Percentiles rank a stretch among this genome's conserved stretches.
Evolutionary conservation across 2,329 filamentous ascomycete genomes (phyloP).

Genomic region (Colletotrichum sansevieriae): DNA sequence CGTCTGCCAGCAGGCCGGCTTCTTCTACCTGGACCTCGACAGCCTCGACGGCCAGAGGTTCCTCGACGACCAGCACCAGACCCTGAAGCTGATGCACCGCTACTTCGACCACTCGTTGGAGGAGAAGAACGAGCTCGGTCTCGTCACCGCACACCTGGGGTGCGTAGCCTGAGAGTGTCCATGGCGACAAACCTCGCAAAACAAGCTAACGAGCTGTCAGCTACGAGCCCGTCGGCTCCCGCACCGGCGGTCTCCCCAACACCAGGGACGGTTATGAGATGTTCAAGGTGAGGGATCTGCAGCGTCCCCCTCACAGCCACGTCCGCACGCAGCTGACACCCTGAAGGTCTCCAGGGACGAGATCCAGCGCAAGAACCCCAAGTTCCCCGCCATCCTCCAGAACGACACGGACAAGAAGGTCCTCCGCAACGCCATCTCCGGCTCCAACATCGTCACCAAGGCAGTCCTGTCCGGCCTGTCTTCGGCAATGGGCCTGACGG

Average conservation of each 20-base stretch:
- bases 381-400: constrained; percentile 62
- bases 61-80: constrained; percentile 65
- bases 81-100: constrained; percentile 66
- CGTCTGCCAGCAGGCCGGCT: constrained; percentile 64
- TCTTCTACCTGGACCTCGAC: constrained; percentile 68
- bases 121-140: constrained; percentile 68
- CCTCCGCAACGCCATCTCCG: constrained; percentile 63
- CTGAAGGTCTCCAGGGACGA: constrained; percentile 59
- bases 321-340: constrained; percentile 23
- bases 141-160: constrained; percentile 66
- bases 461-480: constrained; percentile 63
- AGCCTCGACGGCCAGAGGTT: constrained; percentile 66
- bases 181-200: too few species aligned
- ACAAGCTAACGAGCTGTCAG: constrained; percentile 44
- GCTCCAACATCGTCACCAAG: constrained; percentile 65
- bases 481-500: constrained; percentile 59
- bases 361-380: constrained; percentile 61
- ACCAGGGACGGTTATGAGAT: constrained; percentile 67
- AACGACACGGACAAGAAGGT: constrained; percentile 61
- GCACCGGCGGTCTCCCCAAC: constrained; percentile 60
- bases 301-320: constrained; percentile 41
- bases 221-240: constrained; percentile 63
- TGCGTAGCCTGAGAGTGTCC: constrained; percentile 45
- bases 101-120: constrained; percentile 67
- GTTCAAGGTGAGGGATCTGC: constrained; percentile 55